Evolutionary conservation across 1,284 basidiomycete species (phyloP), one percentile per base, ranked within the genome.

Genomic region (Lignosus rhinocerotis): DNA sequence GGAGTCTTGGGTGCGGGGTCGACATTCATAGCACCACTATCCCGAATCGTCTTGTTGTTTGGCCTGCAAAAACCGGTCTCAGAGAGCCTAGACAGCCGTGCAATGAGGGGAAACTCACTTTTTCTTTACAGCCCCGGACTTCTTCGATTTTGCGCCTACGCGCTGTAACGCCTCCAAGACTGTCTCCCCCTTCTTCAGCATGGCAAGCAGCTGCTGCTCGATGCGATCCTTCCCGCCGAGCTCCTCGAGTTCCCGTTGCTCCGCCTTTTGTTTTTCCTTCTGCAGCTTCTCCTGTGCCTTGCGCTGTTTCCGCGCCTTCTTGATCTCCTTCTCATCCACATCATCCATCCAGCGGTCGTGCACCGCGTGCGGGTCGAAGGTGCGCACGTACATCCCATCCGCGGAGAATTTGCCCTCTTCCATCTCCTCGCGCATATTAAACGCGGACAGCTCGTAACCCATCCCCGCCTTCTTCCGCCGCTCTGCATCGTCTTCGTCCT

Each of bases 371-470:
- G 92, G 91, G 74, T 99, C 96, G 65, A 89, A 90, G 50, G 94
- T 88, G 56, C 86, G 86, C 55, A 95, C 83, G 72, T 96, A 98
- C 58, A 76, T 87, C 47, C 97, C 97, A 68, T 98, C 96, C 57
- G 91, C 92, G 10, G 94, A 90, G 77, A 99, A 98, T 68, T 94
- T 92, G 34, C 97, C 97, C 72, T 97, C 93, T 68, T 93, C 88
- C 90, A 99, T 96, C 81, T 99, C 97, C 65, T 92, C 90, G 65
- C 95, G 92, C 97, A 99, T 98, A 74, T 99, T 98, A 84, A 99
- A 99, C 33, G 92, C 91, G 8, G 93, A 96, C 12, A 98, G 72
- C 68, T 96, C 92, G 73, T 80, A 94, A 1, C 96, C 97, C 95
- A 97, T 96, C 25, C 92, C 93, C 32, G 82, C 86, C 70, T 92